Evolutionary conservation across 805 yeast species (phyloP), one percentile per base, ranked within the genome.

Genomic region (Crinitomyces ghanaensis): DNA sequence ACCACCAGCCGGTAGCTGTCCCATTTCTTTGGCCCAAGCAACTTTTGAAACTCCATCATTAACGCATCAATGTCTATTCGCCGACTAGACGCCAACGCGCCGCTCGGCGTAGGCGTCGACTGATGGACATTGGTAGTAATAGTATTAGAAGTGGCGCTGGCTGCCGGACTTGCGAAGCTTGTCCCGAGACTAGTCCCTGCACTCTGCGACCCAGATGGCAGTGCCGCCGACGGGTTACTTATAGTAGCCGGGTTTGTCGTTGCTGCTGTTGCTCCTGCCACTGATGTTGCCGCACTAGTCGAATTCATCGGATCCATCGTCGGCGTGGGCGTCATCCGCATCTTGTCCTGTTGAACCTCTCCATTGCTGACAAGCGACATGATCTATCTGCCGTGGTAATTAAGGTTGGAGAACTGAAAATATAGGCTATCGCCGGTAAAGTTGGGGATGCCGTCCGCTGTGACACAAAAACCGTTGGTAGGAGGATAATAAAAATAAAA

Each of bases 1-100:
- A 91, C 67, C 4, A 82, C 66, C 36, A 76, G 79, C 41, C 93
- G 86, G 54, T 88, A 88, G 38, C 68, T 69, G 41, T 78, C 88
- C 98, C 98, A 88, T 6, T 28, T 28, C 30, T 72, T 70, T 28
- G 67, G 62, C 2, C 95, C 96, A 38, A 88, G 56, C 39, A 68
- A 65, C 34, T 66, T 66, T 42, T 82, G 86, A 41, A 91, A 72
- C 35, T 79, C 83, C 23, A 70, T 65, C 49, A 86, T 82, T 37
- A 85, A 62, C 1, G 56, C 48, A 35, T 75, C 79, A n/a, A 79
- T 64, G 31, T 77, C 80, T 14, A 77, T 57, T 42, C 83, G 58
- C 24, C 32, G 37, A 12, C n/a, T 19, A 14, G 36, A 4, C 5
- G 30, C n/a, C 6, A 16, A 3, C 4, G 19, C 20, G 14, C 17